Percentiles rank a stretch among this genome's conserved stretches.
Conservation (phyloP, 2,329 filamentous ascomycete genomes). For the Phoma herbarum region DNA sequence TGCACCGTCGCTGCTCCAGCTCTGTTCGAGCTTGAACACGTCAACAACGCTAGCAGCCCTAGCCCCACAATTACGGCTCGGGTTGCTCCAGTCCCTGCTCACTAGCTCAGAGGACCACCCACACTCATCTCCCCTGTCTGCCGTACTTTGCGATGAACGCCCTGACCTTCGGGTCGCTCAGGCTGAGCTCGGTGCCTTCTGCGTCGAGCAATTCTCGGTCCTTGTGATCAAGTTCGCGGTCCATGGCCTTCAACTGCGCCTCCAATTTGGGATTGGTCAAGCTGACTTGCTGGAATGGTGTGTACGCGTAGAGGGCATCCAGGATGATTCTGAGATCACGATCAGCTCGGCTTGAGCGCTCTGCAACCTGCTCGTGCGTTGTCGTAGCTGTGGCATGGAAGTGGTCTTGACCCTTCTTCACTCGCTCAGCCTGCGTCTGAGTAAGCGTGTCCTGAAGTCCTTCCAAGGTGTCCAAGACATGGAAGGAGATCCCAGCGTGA, state of each 20-base stretch:
- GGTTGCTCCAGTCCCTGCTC: conserved; percentile 13
- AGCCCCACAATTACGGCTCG: conserved; percentile 18
- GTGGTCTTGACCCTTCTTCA: conserved; percentile 48
- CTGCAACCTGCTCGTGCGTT: conserved; percentile 46
- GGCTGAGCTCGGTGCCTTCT: conserved; percentile 43
- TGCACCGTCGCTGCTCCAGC: neutral
- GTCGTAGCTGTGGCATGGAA: conserved; percentile 43
- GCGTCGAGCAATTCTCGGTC: conserved; percentile 51
- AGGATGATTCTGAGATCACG: conserved; percentile 49
- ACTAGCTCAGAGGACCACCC: conserved; percentile 1
- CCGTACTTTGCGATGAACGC: conserved; percentile 47
- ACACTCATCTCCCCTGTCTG: conserved; percentile 15
- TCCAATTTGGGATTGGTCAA: conserved; percentile 40
- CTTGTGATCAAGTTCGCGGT: conserved; percentile 49
- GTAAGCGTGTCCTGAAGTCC: conserved; percentile 40
- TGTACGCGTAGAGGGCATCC: conserved; percentile 51
- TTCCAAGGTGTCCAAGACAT: conserved; percentile 37
- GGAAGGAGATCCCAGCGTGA: conserved; percentile 43
- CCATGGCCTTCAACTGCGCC: conserved; percentile 47
- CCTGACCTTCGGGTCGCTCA: conserved; percentile 43
- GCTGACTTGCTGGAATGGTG: conserved; percentile 40
- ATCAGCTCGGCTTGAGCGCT: conserved; percentile 50
- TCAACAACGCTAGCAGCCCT: conserved; percentile 18
- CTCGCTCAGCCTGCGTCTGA: conserved; percentile 42
- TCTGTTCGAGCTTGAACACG: conserved; percentile 7